Base-by-base conservation (phyloP, 345 rosid genomes). In the Euphorbia peplus region DNA sequence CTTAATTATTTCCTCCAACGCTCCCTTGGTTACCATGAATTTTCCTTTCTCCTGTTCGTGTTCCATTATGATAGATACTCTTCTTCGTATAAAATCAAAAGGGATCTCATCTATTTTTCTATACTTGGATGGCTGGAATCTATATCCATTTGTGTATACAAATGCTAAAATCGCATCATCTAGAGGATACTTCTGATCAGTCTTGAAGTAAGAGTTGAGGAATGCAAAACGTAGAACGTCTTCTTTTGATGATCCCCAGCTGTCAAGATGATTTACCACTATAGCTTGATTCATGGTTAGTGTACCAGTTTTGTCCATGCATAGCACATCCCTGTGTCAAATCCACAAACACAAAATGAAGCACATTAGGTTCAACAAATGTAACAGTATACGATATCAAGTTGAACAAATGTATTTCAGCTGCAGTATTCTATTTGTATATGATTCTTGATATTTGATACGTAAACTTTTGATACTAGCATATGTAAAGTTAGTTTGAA, bases 221-320 rank as follows among this genome's bases (percentile, higher is more conserved):
- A 88, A 88, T 24, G 90, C 84, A 73, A 81, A 84, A 70, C 60
- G 84, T 59, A 88, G 67, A 76, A 88, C 87, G 42, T 84, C 71
- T 73, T 88, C 86, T 63, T 72, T 77, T 14, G 71, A 75, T 52
- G 51, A 57, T 53, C 87, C 89, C 85, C 84, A 71, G 72, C 84
- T 58, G 57, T 88, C 86, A 1, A 84, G 84, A 79, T 88, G 84
- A 79, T 72, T 78, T 35, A 83, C 80, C 80, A 84, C 70, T 53
- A 88, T 77, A 55, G 86, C 86, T 24, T 58, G 84, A 81, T 88
- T 72, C 93, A 86, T 86, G 75, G 93, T 88, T 10, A 88, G 87
- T 8, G 90, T 88, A 41, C 93, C 90, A 7, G 93, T 88, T 69
- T 88, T 88, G 77, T 88, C 93, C n/a, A 88, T 84, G 75, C 93